Conservation (phyloP, 202 grass and related monocot genomes). For the Saccharum hybrid region DNA sequence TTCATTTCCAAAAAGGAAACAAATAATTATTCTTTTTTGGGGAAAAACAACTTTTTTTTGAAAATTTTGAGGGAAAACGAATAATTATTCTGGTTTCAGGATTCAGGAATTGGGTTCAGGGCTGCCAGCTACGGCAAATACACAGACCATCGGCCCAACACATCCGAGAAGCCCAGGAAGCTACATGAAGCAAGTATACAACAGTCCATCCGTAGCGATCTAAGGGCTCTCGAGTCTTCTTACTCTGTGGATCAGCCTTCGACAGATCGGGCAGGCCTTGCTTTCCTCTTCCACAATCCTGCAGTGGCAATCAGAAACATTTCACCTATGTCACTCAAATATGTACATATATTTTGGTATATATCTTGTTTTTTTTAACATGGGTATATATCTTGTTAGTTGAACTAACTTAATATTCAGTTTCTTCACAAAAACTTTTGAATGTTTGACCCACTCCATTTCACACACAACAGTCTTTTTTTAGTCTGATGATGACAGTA, state of each 20-base stretch:
- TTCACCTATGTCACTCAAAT: background rate
- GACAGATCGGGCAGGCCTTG: slow-evolving; percentile 63
- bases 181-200: too few relatives aligned
- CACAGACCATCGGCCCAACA: background rate
- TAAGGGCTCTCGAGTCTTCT: slow-evolving; percentile 30
- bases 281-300: slow-evolving; percentile 64
- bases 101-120: background rate
- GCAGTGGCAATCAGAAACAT: background rate
- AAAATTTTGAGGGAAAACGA: background rate
- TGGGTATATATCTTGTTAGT: too few relatives aligned
- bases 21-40: too few relatives aligned
- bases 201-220: too few relatives aligned
- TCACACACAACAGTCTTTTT: too few relatives aligned
- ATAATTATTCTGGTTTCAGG: background rate
- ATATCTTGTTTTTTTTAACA: too few relatives aligned
- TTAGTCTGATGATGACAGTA: background rate
- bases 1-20: background rate
- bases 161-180: background rate
- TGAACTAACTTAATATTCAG: background rate
- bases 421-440: background rate
- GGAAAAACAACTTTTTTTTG: background rate
- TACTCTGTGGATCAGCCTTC: slow-evolving; percentile 54
- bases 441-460: too few relatives aligned
- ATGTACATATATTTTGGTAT: background rate
- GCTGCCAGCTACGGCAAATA: background rate